phyloP scores from a whole-genome alignment of 257 asterid genomes.

The Rubia yunnanensis region DNA sequence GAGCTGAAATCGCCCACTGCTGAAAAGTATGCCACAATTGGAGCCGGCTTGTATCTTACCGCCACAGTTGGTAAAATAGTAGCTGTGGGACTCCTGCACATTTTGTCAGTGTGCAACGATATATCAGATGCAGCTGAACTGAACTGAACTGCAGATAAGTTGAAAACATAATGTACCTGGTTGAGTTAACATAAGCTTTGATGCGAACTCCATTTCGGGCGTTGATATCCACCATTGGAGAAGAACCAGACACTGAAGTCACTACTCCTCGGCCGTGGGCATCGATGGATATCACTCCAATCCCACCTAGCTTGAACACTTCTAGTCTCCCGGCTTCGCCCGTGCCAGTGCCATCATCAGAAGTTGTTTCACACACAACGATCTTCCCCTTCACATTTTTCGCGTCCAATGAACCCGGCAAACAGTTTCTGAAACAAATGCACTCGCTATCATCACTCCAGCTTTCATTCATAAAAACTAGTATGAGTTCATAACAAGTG shows the following conservation, averaged over 20 bases:
- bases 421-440: constrained; percentile 33
- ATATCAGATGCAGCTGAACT: not conserved
- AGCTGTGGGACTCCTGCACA: constrained; percentile 38
- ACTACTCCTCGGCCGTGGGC: constrained; percentile 18
- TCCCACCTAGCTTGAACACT: constrained; percentile 28
- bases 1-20: constrained; percentile 48
- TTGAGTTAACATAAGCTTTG: constrained; percentile 46
- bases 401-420: constrained; percentile 37
- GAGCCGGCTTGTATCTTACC: constrained; percentile 53
- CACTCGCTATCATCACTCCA: not conserved
- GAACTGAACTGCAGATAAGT: not conserved
- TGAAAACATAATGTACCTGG: constrained; percentile 31
- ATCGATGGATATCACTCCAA: constrained; percentile 44
- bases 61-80: constrained; percentile 54
- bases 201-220: constrained; percentile 38
- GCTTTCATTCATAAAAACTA: not conserved
- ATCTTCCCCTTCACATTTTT: constrained; percentile 52
- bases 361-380: constrained; percentile 37
- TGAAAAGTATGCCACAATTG: constrained; percentile 57
- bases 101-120: not conserved
- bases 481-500: not conserved
- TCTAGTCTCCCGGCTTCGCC: constrained; percentile 12
- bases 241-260: constrained; percentile 23
- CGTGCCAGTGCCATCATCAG: not conserved
- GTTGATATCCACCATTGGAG: constrained; percentile 34